phyloP scores from a whole-genome alignment of 345 rosid species.

The Kernera saxatilis region DNA sequence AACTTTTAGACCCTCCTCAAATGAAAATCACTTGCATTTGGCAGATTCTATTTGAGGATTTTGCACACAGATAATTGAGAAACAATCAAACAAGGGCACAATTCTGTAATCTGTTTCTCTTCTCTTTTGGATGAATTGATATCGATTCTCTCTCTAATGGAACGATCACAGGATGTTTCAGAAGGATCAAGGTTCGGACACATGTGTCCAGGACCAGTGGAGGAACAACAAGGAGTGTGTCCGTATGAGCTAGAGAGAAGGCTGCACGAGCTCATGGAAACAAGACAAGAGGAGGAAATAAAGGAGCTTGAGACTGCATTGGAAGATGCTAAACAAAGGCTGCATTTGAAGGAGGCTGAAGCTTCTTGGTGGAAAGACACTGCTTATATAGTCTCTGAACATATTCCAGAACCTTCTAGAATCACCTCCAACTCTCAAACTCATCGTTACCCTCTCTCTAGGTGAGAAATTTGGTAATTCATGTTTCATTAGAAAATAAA shows the following conservation, averaged over 20 bases:
- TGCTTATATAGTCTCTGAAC: constrained; percentile 43
- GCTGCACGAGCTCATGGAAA: constrained; percentile 55
- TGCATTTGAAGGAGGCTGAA: constrained; percentile 57
- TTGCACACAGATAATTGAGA: neutral
- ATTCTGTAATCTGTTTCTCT: neutral
- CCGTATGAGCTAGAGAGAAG: constrained; percentile 66
- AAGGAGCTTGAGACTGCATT: constrained; percentile 59
- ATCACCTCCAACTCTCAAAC: constrained; percentile 1
- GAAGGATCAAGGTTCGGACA: neutral
- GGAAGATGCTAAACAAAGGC: constrained; percentile 36
- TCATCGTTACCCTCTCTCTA: constrained; percentile 19
- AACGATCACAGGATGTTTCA: neutral
- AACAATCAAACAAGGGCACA: neutral
- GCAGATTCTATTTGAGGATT: neutral
- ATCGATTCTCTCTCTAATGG: neutral
- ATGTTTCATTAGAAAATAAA: neutral
- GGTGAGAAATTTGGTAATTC: neutral
- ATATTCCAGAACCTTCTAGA: constrained; percentile 36
- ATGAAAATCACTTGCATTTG: neutral
- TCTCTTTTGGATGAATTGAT: neutral
- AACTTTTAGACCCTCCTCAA: neutral
- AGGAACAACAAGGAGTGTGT: constrained; percentile 34
- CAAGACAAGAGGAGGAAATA: constrained; percentile 63
- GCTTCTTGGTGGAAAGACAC: constrained; percentile 78
- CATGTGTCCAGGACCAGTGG: neutral